These are phyloP conservation scores for Pichia sp. DNA, from an alignment of 1,139 yeast species.

Conservation along the genomic window DNA sequence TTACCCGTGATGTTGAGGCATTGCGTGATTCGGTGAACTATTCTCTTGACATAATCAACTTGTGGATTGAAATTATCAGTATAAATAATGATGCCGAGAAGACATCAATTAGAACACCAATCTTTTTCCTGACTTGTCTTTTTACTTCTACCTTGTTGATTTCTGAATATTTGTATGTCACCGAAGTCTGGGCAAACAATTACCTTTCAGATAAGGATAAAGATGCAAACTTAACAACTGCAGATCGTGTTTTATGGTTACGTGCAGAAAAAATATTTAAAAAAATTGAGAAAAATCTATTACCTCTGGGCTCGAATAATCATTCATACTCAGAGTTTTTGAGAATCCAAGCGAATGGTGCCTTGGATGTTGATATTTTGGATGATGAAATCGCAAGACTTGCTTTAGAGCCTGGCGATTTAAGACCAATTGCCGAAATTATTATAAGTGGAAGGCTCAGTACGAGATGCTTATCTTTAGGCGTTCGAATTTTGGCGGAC, in stretches of 20 bases:
- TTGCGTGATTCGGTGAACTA: constrained; percentile 54
- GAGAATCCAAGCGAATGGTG: constrained; percentile 52
- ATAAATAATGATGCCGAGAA: constrained; percentile 58
- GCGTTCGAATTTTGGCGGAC: constrained; percentile 69
- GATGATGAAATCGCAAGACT: constrained; percentile 42
- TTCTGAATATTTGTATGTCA: constrained; percentile 53
- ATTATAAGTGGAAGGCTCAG: constrained; percentile 48
- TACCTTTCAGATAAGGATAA: constrained; percentile 24
- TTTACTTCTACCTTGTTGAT: constrained; percentile 57
- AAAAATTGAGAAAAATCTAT: constrained; percentile 52
- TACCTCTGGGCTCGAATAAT: constrained; percentile 40
- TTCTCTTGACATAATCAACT: constrained; percentile 54
- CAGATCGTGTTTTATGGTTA: constrained; percentile 48
- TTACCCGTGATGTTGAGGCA: constrained; percentile 50
- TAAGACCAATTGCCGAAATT: constrained; percentile 40
- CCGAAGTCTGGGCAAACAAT: constrained; percentile 48
- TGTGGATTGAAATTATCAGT: constrained; percentile 68
- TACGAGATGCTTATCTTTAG: constrained; percentile 55
- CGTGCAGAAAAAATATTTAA: constrained; percentile 47
- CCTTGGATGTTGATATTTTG: constrained; percentile 45
- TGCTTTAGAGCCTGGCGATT: constrained; percentile 41
- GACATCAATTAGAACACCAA: constrained; percentile 67
- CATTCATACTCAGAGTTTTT: constrained; percentile 54
- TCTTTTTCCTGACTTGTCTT: constrained; percentile 64
- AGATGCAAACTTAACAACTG: constrained; percentile 34